Conservation (phyloP, 2,329 filamentous ascomycete species). For the Coniochaeta sp. region DNA sequence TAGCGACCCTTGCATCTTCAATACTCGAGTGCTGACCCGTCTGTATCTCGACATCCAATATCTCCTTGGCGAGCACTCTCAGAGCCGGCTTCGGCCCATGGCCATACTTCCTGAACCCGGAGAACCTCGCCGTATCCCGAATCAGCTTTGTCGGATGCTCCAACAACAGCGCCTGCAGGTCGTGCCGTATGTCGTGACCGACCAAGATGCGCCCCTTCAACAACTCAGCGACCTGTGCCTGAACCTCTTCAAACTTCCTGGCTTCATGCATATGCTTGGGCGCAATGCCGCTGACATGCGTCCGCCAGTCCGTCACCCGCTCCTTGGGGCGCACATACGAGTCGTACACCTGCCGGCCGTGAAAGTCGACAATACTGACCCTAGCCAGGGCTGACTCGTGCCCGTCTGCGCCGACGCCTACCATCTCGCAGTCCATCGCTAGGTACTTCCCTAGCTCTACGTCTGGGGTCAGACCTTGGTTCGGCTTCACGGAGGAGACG, state of each 20-base stretch:
- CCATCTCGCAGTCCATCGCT: slow-evolving; percentile 96
- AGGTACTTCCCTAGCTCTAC: slow-evolving; percentile 79
- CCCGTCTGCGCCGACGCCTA: slow-evolving; percentile 68
- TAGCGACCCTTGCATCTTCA: slow-evolving; percentile 79
- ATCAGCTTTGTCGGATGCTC: slow-evolving; percentile 71
- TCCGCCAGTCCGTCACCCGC: slow-evolving; percentile 83
- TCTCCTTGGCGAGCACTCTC: slow-evolving; percentile 45
- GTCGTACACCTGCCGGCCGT: slow-evolving; percentile 89
- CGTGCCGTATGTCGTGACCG: slow-evolving; percentile 77
- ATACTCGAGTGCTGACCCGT: slow-evolving; percentile 57
- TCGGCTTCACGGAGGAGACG: slow-evolving; percentile 44
- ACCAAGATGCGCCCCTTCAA: slow-evolving; percentile 67
- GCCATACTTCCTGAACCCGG: slow-evolving; percentile 63
- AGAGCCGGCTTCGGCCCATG: slow-evolving; percentile 63
- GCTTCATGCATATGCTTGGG: slow-evolving; percentile 64
- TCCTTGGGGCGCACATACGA: slow-evolving; percentile 77
- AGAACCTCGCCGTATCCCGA: slow-evolving; percentile 75
- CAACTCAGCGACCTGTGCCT: slow-evolving; percentile 60
- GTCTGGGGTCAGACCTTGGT: slow-evolving; percentile 53
- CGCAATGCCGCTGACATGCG: slow-evolving; percentile 73
- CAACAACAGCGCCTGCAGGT: slow-evolving; percentile 69
- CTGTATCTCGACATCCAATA: slow-evolving; percentile 57
- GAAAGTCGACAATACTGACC: slow-evolving; percentile 87
- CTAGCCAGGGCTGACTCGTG: slow-evolving; percentile 73
- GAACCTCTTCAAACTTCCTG: slow-evolving; percentile 68